Evolutionary conservation across 1,284 basidiomycete species (phyloP), one percentile per base, ranked within the genome.

Genomic region (Ustilago bromivora): DNA sequence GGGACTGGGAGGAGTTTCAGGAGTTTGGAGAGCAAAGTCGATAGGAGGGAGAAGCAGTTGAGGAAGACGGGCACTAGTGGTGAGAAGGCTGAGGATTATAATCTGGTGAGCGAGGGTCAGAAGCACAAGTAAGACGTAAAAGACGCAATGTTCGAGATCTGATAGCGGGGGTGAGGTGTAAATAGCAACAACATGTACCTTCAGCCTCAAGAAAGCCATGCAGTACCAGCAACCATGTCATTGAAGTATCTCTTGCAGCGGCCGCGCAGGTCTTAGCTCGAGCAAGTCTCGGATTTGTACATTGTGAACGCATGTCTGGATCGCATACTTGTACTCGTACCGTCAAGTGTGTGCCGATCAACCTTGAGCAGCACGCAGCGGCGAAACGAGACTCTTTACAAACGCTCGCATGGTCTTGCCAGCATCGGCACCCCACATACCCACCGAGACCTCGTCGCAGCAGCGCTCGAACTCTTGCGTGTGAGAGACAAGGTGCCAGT

Each of bases 401-500:
- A 81, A 79, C 13, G 62, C 61, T 1, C 79, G 61, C 63, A 81
- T 51, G 19, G 79, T 76, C 47, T 75, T 76, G 23, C 79, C 79
- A 28, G 79, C 79, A 51, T 77, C 68, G 2, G 56, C 53, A 15
- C 79, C 79, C 79, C 79, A 81, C 68, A 84, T 79, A 31, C 84
- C 84, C 38, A 64, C 52, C 23, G 69, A 73, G 7, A 85, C 82
- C 41, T 85, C 72, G 63, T 84, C 81, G 56, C 82, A 84, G 69
- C 84, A 85, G 10, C 71, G 57, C 23, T 83, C 84, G 64, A 85
- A 85, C 63, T 81, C 81, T 5, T 60, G 55, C 41, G 79, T 80
- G 46, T 66, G 55, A 41, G 74, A 62, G 3, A 85, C 84, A 7
- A 52, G 66, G 12, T 78, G 60, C 82, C 82, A 84, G 54, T 83